phyloP scores from a whole-genome alignment of 2,329 filamentous ascomycete genomes.

The Rhytidhysteron rufulum region DNA sequence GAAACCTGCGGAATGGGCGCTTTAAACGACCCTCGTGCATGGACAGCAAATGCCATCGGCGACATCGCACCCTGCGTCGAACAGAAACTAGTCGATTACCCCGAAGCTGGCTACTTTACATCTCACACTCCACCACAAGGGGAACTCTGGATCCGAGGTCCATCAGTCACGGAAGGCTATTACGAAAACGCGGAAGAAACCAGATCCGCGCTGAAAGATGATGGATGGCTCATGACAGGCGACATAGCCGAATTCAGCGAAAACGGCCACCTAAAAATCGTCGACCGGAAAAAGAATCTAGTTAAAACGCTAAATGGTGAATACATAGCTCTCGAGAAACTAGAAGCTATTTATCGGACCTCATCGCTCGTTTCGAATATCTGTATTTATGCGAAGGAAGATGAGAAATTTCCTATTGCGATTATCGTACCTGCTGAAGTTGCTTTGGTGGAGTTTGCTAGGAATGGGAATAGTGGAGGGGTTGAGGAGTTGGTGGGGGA shows the following conservation, averaged over 20 bases:
- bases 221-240: slow-evolving; percentile 96
- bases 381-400: slow-evolving; percentile 76
- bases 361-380: slow-evolving; percentile 77
- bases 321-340: slow-evolving; percentile 94
- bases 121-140: slow-evolving; percentile 77
- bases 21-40: slow-evolving; percentile 80
- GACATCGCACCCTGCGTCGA: slow-evolving; percentile 75
- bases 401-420: slow-evolving; percentile 74
- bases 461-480: slow-evolving; percentile 61
- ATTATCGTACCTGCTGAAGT: slow-evolving; percentile 65
- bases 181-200: slow-evolving; percentile 86
- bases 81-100: slow-evolving; percentile 85
- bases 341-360: slow-evolving; percentile 86
- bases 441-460: slow-evolving; percentile 54
- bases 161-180: slow-evolving; percentile 71
- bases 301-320: slow-evolving; percentile 94
- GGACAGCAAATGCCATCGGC: slow-evolving; percentile 73
- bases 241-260: slow-evolving; percentile 88
- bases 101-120: slow-evolving; percentile 80
- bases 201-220: slow-evolving; percentile 66
- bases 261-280: slow-evolving; percentile 76
- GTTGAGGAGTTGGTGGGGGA: slow-evolving; percentile 67
- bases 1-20: slow-evolving; percentile 84
- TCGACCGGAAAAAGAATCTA: slow-evolving; percentile 97
- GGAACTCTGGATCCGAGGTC: slow-evolving; percentile 85